Conservation (phyloP, 345 rosid species). For the Alliaria petiolata region DNA sequence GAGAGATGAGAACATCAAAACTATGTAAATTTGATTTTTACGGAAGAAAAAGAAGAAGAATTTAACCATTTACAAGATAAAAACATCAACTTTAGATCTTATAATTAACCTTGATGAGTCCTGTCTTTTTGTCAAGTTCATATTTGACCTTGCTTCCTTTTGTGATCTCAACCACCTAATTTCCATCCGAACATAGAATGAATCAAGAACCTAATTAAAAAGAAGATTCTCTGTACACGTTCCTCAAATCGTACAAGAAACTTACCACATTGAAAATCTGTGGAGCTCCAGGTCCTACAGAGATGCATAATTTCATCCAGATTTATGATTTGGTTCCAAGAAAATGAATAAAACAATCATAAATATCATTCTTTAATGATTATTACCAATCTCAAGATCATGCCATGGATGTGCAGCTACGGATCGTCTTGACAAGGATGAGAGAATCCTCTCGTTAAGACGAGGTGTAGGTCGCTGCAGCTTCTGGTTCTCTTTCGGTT, state of each 20-base stretch:
- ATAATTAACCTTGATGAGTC: constrained; percentile 71
- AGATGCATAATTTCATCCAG: not conserved
- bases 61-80: no score
- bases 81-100: not conserved
- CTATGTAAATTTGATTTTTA: not conserved
- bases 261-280: constrained; percentile 67
- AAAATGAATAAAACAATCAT: no score
- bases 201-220: not conserved
- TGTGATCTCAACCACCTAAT: constrained; percentile 90
- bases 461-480: constrained; percentile 41
- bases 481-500: constrained; percentile 29
- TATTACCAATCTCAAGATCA: constrained; percentile 92
- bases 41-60: not conserved
- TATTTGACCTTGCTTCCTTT: constrained; percentile 98
- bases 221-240: not conserved
- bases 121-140: constrained; percentile 96
- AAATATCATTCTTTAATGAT: no score
- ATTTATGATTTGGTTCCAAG: not conserved
- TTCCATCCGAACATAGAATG: not conserved
- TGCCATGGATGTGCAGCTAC: constrained; percentile 99
- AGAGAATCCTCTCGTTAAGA: constrained; percentile 90
- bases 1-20: constrained; percentile 14
- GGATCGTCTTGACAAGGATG: constrained; percentile 88
- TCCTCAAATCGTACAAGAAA: not conserved
- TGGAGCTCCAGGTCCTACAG: constrained; percentile 90